Base-by-base conservation (phyloP, 257 asterid species). In the Lithospermum erythrorhizon region DNA sequence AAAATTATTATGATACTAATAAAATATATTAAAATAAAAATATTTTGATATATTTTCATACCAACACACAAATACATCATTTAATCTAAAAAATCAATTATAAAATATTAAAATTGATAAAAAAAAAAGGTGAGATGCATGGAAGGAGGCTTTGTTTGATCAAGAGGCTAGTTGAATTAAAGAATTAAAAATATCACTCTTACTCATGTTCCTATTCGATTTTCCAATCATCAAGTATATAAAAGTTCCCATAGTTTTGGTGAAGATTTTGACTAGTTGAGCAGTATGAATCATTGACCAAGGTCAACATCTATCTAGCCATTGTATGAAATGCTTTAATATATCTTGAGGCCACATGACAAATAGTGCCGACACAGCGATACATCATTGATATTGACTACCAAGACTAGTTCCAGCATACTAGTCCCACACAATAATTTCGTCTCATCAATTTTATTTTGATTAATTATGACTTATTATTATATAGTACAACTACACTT, bases 311-410 rank as follows among this genome's bases (percentile, higher is more conserved):
- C 18, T 1, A 41, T 41, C 18, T 14, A 41, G 5, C 49, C 49
- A 41, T 41, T 2, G 0, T 9, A 41, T 41, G 18, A 41, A 9
- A 14, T 35, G 47, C 47, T 35, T 35, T 8, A 11, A 11, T 41
- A 17, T 5, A 41, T 41, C 18, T 41, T 41, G 49, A 41, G 45
- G 49, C 49, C 49, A 41, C 17, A 41, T 41, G 49, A 13, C 49
- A 41, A 41, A 41, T 41, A 41, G 49, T 41, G 16, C 18, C 49
- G 49, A 41, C 49, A 41, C 14, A 11, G 49, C 3, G 49, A 2
- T 41, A 41, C 49, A 17, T 41, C 49, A 41, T 41, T 41, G 49
- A 41, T 41, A 17, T 41, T 11, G 49, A 41, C 77, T 70, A 57
- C 57, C 15, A 7, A 22, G 63, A 58, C 57, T 16, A 58, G 30